These are phyloP conservation scores for Pythium aphanidermatum DNA, from an alignment of 352 stramenopile species.

Conservation along the genomic window DNA sequence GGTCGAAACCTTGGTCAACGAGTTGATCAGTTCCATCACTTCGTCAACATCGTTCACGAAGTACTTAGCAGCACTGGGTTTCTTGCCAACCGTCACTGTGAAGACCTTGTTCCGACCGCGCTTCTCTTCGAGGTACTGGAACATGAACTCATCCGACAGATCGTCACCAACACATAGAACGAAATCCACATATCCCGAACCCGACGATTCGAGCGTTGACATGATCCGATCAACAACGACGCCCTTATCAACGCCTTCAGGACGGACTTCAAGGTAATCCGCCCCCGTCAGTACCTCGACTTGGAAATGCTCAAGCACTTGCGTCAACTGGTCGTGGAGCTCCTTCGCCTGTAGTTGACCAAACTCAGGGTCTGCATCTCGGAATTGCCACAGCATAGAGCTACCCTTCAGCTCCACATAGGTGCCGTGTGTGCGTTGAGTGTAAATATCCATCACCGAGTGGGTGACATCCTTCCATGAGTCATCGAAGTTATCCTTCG, in stretches of 20 bases:
- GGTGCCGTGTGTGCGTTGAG: slow-evolving; percentile 96
- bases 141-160: slow-evolving; percentile 98
- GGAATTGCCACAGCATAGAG: slow-evolving; percentile 98
- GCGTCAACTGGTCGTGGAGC: slow-evolving; percentile 96
- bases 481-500: slow-evolving; percentile 90
- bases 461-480: slow-evolving; percentile 97
- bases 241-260: slow-evolving; percentile 98
- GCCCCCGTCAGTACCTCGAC: slow-evolving; percentile 91
- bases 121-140: slow-evolving; percentile 77
- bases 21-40: slow-evolving; percentile 92
- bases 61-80: slow-evolving; percentile 95
- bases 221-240: slow-evolving; percentile 96
- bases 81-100: slow-evolving; percentile 98
- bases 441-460: slow-evolving; percentile 99
- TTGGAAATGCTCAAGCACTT: slow-evolving; percentile 93
- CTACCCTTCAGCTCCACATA: slow-evolving; percentile 99
- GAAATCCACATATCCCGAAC: slow-evolving; percentile 90
- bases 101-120: slow-evolving; percentile 78
- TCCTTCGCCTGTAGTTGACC: slow-evolving; percentile 97
- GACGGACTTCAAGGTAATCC: slow-evolving; percentile 93
- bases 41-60: slow-evolving; percentile 98
- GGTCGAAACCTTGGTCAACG: slow-evolving; percentile 82
- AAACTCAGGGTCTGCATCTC: slow-evolving; percentile 98
- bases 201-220: slow-evolving; percentile 79
- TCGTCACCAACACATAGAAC: slow-evolving; percentile 97